A percentile compares a stretch with the other conserved stretches of the same genome.
phyloP scores from a whole-genome alignment of 2,329 filamentous ascomycete genomes.

The Eutypella sp. region DNA sequence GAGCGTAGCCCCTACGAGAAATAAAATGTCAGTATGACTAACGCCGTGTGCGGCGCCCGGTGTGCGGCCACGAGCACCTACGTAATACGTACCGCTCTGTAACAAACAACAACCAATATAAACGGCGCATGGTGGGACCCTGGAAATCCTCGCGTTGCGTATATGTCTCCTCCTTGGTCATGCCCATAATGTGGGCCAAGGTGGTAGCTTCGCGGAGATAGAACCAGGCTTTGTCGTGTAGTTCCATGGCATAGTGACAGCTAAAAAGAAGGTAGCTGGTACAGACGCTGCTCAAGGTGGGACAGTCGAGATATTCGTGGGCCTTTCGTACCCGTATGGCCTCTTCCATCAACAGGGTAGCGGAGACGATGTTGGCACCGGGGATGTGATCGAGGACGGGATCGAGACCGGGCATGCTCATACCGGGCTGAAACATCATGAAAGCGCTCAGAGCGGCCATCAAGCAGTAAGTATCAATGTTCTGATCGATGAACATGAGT shows the following conservation, averaged over 20 bases:
- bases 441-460: slow-evolving; percentile 61
- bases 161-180: slow-evolving; percentile 62
- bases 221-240: slow-evolving; percentile 75
- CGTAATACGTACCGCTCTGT: slow-evolving; percentile 55
- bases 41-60: no score
- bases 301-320: slow-evolving; percentile 53
- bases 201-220: slow-evolving; percentile 73
- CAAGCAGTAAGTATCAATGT: slow-evolving; percentile 59
- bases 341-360: slow-evolving; percentile 64
- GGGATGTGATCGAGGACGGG: slow-evolving; percentile 52
- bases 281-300: slow-evolving; percentile 54
- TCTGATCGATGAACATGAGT: slow-evolving; percentile 55
- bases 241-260: slow-evolving; percentile 64
- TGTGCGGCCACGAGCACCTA: no score
- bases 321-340: slow-evolving; percentile 59
- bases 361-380: slow-evolving; percentile 57
- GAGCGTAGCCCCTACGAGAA: slow-evolving; percentile 57
- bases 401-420: slow-evolving; percentile 54
- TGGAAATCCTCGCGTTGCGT: slow-evolving; percentile 54
- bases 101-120: slow-evolving; percentile 70
- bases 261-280: slow-evolving; percentile 79
- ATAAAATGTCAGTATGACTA: slow-evolving; percentile 6
- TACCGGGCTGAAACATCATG: slow-evolving; percentile 65
- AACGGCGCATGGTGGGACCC: slow-evolving; percentile 56
- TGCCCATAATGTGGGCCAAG: slow-evolving; percentile 55